A percentile compares a stretch with the other conserved stretches of the same genome.
Evolutionary conservation across 805 yeast species (phyloP).

Genomic region (Starmerella lactis-condensi): DNA sequence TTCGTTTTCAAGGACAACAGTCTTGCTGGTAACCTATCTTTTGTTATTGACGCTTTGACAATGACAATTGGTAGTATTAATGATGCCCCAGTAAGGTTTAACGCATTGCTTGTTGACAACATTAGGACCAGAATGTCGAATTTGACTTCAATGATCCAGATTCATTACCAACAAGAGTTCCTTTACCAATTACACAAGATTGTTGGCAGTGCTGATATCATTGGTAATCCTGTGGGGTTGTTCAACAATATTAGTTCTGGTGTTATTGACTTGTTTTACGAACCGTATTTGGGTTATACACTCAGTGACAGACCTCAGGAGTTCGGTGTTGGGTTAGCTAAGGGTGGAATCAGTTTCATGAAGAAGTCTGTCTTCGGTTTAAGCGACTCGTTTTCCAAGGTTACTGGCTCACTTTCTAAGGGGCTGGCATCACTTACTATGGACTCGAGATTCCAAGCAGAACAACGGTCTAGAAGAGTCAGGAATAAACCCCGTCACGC

Average conservation of each 20-base stretch:
- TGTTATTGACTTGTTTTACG: constrained; percentile 87
- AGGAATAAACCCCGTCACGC: constrained; percentile 74
- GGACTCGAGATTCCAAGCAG: constrained; percentile 68
- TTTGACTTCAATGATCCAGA: constrained; percentile 46
- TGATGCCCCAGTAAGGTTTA: constrained; percentile 84
- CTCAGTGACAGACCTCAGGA: constrained; percentile 93
- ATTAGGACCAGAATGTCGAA: constrained; percentile 69
- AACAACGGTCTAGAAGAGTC: constrained; percentile 53
- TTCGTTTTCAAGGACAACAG: constrained; percentile 31
- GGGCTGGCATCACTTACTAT: constrained; percentile 81
- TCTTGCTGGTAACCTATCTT: constrained; percentile 19
- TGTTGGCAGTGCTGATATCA: constrained; percentile 85
- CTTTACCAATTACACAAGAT: constrained; percentile 81
- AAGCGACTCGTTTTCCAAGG: constrained; percentile 79
- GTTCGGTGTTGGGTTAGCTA: constrained; percentile 83
- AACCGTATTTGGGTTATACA: constrained; percentile 89
- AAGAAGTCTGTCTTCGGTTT: constrained; percentile 90
- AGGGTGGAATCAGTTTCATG: constrained; percentile 85
- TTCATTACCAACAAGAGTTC: constrained; percentile 85
- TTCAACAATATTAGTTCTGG: constrained; percentile 89
- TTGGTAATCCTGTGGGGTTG: constrained; percentile 94
- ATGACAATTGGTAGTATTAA: constrained; percentile 96
- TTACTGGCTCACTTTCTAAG: constrained; percentile 86
- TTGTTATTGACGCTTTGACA: constrained; percentile 66
- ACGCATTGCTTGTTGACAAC: constrained; percentile 75